Conservation (phyloP, 1,139 yeast genomes). For the Kodamaea ohmeri region DNA sequence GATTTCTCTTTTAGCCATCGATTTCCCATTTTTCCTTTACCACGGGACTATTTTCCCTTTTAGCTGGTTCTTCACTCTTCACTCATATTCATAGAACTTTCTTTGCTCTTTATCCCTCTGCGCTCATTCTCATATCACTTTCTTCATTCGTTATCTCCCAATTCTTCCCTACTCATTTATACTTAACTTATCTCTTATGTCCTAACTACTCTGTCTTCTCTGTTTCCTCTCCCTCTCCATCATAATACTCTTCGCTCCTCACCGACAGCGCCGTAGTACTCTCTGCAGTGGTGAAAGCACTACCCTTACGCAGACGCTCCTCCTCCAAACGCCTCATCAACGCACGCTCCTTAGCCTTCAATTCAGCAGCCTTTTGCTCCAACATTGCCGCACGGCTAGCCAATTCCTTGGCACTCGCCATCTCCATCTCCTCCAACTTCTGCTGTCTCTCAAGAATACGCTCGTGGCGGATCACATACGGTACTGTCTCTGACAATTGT, state of each 20-base stretch:
- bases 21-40: too few species aligned
- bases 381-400: slow-evolving; percentile 71
- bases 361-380: slow-evolving; percentile 71
- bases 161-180: slow-evolving; percentile 1
- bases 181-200: background rate
- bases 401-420: slow-evolving; percentile 71
- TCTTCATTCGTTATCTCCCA: too few species aligned
- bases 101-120: too few species aligned
- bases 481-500: slow-evolving; percentile 77
- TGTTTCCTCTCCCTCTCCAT: slow-evolving; percentile 3
- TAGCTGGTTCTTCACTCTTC: too few species aligned
- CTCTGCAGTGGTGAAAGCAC: slow-evolving; percentile 8
- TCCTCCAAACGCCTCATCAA: slow-evolving; percentile 42
- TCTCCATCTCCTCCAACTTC: slow-evolving; percentile 73
- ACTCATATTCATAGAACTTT: too few species aligned
- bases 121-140: too few species aligned
- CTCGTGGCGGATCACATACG: slow-evolving; percentile 75
- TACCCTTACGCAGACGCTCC: slow-evolving; percentile 17
- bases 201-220: background rate
- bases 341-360: slow-evolving; percentile 62
- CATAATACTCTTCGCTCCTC: slow-evolving; percentile 4
- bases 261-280: slow-evolving; percentile 8
- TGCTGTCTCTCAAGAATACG: slow-evolving; percentile 71
- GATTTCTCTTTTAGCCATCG: too few species aligned
- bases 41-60: too few species aligned